Percentiles rank a stretch among this genome's conserved stretches.
phyloP scores from a whole-genome alignment of 2,329 filamentous ascomycete species.

The Aspergillus fijiensis region DNA sequence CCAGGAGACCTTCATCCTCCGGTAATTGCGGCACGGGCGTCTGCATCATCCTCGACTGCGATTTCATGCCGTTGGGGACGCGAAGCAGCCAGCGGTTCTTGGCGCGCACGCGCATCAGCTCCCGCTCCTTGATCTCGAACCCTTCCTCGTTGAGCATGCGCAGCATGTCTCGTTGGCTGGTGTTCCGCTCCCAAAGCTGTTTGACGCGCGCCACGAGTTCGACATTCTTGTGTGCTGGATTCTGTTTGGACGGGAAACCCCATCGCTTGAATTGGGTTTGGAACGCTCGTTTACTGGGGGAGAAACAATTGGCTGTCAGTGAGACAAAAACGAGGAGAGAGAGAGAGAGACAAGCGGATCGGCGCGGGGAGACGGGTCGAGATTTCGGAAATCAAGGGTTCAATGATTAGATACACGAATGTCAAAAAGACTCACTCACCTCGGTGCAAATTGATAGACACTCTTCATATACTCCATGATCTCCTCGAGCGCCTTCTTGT shows the following conservation, averaged over 20 bases:
- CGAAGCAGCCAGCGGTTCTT: constrained; percentile 69
- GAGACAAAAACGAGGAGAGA: background rate
- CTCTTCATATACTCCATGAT: constrained; percentile 70
- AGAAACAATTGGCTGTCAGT: constrained; percentile 7
- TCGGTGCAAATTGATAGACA: constrained; percentile 67
- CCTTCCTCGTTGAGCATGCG: constrained; percentile 68
- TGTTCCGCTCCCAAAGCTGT: constrained; percentile 75
- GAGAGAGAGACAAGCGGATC: no score
- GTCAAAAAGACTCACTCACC: constrained; percentile 48
- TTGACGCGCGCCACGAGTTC: constrained; percentile 67
- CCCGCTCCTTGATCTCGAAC: constrained; percentile 68
- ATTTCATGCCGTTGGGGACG: constrained; percentile 59
- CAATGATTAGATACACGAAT: no score
- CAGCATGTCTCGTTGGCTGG: constrained; percentile 71
- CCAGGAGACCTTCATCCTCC: constrained; percentile 40
- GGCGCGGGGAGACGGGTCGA: no score
- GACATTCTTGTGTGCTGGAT: constrained; percentile 68
- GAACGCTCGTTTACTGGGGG: constrained; percentile 65
- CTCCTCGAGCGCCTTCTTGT: constrained; percentile 70
- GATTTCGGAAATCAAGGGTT: no score
- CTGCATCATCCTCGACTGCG: constrained; percentile 33
- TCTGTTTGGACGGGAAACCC: constrained; percentile 74
- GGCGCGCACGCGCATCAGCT: constrained; percentile 67
- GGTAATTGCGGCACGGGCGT: constrained; percentile 25
- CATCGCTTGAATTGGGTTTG: constrained; percentile 75